Conservation (phyloP, 2,329 filamentous ascomycete species). For the Hypoxylon sp. region DNA sequence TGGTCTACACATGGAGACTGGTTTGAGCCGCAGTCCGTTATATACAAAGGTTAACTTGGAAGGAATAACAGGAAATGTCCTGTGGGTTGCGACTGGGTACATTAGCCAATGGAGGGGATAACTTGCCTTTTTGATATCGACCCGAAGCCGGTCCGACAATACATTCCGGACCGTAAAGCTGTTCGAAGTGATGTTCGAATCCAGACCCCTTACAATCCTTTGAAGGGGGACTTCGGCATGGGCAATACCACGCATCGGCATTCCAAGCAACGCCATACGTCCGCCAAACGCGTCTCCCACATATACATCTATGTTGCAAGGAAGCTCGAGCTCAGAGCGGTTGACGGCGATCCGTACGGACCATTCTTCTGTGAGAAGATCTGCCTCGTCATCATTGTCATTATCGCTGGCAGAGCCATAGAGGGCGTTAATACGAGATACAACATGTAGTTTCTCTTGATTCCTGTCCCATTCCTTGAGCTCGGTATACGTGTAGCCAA, state of each 20-base stretch:
- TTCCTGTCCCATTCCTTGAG: conserved; percentile 65
- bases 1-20: not conserved
- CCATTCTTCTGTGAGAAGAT: conserved; percentile 50
- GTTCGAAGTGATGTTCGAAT: conserved; percentile 7
- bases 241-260: conserved; percentile 56
- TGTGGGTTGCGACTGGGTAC: not conserved
- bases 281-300: conserved; percentile 53
- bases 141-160: conserved; percentile 36
- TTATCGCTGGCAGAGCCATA: conserved; percentile 52
- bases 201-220: conserved; percentile 28
- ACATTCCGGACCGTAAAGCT: conserved; percentile 19
- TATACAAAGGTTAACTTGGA: not conserved
- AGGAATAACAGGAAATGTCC: not conserved
- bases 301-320: conserved; percentile 57
- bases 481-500: conserved; percentile 61
- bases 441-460: conserved; percentile 73
- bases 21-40: not conserved
- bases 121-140: conserved; percentile 45
- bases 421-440: conserved; percentile 71
- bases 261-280: conserved; percentile 55
- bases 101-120: not conserved
- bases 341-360: conserved; percentile 57
- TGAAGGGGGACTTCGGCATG: conserved; percentile 55
- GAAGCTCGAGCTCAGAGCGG: conserved; percentile 56
- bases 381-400: not conserved